Evolutionary conservation across 192 early-diverging fungal species (phyloP), one percentile per base, ranked within the genome.

Genomic region (Spizellomyces sp.): DNA sequence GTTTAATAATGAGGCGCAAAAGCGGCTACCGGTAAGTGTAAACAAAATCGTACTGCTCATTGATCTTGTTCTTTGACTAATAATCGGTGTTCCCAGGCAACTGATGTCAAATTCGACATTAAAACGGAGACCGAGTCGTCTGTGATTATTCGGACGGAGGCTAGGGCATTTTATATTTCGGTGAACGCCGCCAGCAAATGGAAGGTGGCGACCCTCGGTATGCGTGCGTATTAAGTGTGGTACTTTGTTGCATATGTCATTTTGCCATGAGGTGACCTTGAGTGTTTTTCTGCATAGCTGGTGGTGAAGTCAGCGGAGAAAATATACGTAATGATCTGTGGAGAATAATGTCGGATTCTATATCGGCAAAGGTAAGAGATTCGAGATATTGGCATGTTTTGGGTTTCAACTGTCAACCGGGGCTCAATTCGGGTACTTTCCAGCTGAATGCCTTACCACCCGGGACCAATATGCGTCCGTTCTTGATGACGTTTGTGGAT

Each of bases 401-500:
- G 4, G 14, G 17, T 4, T 54, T n/a, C 12, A 54, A 54, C 50
- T 54, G 14, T 36, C 27, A 36, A 36, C 27, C 27, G 27, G n/a
- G 27, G 27, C 27, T 36, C 27, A 36, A 36, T 54, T 54, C 17
- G 1, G 52, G 59, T 2, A 42, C 10, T 47, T 45, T 42, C 15
- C 41, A 71, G 70, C 22, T 71, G 8, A 64, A 63, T 52, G 62
- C n/a, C 4, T 36, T 71, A 5, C 70, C 70, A 17, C 62, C 48
- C 4, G 62, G 70, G 10, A 64, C 70, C 48, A 60, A 71, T 44
- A 21, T 71, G n/a, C 70, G 62, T 8, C 70, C 70, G 5, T 71
- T 71, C 52, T 54, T 71, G 61, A 42, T 52, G 6, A 54, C 62
- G 50, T 71, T 71, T 17, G 17, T 71, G 8, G 62, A 71, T 41